Base-by-base conservation (phyloP, 768 basidiomycete species). In the Phanerochaete sordida region DNA sequence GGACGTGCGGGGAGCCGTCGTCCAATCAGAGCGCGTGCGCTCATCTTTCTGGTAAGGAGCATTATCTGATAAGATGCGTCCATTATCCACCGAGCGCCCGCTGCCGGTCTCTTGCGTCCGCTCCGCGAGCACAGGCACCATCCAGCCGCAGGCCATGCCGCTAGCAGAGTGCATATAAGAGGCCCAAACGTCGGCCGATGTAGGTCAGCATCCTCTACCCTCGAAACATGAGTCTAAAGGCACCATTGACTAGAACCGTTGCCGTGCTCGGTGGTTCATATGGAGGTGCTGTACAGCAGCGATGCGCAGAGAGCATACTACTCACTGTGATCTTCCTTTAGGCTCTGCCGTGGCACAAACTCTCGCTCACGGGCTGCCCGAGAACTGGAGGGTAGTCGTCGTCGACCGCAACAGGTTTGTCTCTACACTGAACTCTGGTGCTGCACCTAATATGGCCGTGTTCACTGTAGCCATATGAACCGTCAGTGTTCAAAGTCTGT, bases 391-490 rank as follows among this genome's bases (percentile, higher is more conserved):
- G 27, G 75, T 88, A 26, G 73, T 87, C 4, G 68, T 86, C 19
- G 74, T 88, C 39, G 86, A 88, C 62, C 75, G 83, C 48, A 86
- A 88, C 65, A 81, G 80, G 81, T 84, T 68, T 60, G 81, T 54
- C n/a, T 69, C 2, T 28, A 9, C 39, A 4, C 16, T 15, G 26
- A 23, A 28, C 28, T 19, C n/a, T 3, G 15, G 8, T 30, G 31
- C 26, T 23, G 13, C 16, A 46, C 6, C 31, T 31, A 19, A 43
- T 4, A 11, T 19, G 19, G 19, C 19, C 45, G 23, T n/a, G 8
- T 2, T 35, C 48, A 23, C 3, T 24, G 4, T 30, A 58, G 57
- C 44, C 57, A 58, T 28, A 30, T 33, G 24, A 58, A 58, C 23
- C 57, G 57, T 58, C 26, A 23, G 57, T 21, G 13, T 30, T 23